Percentiles rank a stretch among this genome's conserved stretches.
Evolutionary conservation across 2,329 filamentous ascomycete species (phyloP).

Genomic region (Apiospora kogelbergensis): DNA sequence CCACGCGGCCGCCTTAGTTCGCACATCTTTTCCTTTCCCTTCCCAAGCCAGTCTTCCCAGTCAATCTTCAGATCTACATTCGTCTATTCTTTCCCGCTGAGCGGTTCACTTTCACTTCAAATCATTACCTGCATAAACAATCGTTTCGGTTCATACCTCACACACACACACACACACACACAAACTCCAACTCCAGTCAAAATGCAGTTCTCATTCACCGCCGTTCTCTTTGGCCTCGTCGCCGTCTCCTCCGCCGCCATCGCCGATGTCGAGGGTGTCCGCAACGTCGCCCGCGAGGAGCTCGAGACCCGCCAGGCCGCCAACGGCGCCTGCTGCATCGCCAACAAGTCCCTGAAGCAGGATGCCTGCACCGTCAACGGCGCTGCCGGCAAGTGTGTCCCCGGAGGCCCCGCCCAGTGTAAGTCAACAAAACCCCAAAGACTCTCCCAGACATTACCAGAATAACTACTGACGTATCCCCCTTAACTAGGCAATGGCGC

Average conservation of each 20-base stretch:
- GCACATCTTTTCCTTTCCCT: background rate
- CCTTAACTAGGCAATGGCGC: constrained; percentile 16
- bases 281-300: constrained; percentile 12
- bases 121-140: background rate
- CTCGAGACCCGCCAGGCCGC: constrained; percentile 11
- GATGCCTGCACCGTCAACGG: constrained; percentile 16
- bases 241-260: constrained; percentile 13
- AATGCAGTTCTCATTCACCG: constrained; percentile 12
- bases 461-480: background rate
- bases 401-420: constrained; percentile 20
- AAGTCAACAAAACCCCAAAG: constrained; percentile 18
- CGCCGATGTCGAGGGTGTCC: constrained; percentile 13
- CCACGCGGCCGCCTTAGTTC: background rate
- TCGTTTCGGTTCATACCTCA: background rate
- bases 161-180: background rate
- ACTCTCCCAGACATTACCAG: too few relatives aligned
- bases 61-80: background rate
- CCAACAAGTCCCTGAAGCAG: constrained; percentile 19
- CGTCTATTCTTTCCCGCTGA: constrained; percentile 8
- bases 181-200: constrained; percentile 3
- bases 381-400: constrained; percentile 16
- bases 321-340: constrained; percentile 17
- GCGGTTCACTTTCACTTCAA: constrained; percentile 2
- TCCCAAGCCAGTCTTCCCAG: constrained; percentile 14
- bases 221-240: constrained; percentile 10